phyloP scores from a whole-genome alignment of 768 basidiomycete genomes.

The Neoboletus magnificus region DNA sequence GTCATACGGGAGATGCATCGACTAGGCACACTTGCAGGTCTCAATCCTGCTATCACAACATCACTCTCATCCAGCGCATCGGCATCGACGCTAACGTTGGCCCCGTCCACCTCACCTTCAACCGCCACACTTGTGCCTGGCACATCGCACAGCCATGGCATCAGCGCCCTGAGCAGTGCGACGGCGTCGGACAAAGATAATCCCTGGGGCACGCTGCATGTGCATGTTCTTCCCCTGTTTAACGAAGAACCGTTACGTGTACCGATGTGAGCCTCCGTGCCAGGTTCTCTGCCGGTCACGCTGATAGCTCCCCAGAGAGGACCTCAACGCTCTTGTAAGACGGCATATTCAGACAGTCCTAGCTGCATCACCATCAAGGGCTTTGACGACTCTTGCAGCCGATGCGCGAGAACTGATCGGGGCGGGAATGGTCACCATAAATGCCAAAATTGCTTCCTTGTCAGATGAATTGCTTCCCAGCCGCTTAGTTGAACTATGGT shows the following conservation, averaged over 20 bases:
- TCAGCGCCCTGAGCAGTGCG: conserved; percentile 16
- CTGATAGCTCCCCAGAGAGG: conserved; percentile 57
- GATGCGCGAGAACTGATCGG: conserved; percentile 83
- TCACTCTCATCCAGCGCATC: conserved; percentile 43
- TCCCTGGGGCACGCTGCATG: conserved; percentile 82
- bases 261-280: conserved; percentile 59
- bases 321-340: conserved; percentile 78
- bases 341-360: conserved; percentile 74
- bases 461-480: conserved; percentile 77
- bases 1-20: conserved; percentile 86
- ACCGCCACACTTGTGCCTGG: conserved; percentile 29
- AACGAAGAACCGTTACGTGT: conserved; percentile 84
- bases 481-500: conserved; percentile 85
- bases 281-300: background rate
- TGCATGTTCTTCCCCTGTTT: conserved; percentile 87
- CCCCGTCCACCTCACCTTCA: conserved; percentile 40
- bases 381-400: conserved; percentile 67
- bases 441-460: conserved; percentile 71
- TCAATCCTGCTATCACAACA: conserved; percentile 43
- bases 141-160: conserved; percentile 32
- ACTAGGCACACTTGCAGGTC: conserved; percentile 58
- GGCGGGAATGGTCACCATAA: conserved; percentile 89
- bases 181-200: conserved; percentile 49
- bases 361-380: conserved; percentile 69
- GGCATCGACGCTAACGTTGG: conserved; percentile 42